Evolutionary conservation across 116 monocot genomes (phyloP).

Genomic region (Cymodocea nodosa): DNA sequence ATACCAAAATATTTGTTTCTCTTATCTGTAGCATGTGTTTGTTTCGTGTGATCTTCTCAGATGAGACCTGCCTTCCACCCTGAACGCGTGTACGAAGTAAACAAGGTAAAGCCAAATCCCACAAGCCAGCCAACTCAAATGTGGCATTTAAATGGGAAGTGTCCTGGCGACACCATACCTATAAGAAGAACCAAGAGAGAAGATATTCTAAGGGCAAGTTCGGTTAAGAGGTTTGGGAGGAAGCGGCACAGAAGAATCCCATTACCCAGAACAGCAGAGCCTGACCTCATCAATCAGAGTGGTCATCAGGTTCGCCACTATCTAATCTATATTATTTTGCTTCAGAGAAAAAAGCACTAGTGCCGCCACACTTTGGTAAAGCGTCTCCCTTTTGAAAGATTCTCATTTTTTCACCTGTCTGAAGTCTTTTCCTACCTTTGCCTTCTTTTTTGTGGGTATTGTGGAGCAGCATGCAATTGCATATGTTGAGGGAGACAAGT

Average conservation of each 20-base stretch:
- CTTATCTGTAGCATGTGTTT: neutral
- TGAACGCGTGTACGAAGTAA: slow-evolving; percentile 4
- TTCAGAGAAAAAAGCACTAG: too few relatives aligned
- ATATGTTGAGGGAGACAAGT: slow-evolving; percentile 34
- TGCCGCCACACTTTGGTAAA: neutral
- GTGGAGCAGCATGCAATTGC: slow-evolving; percentile 39
- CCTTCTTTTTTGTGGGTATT: slow-evolving; percentile 10
- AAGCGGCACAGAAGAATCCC: slow-evolving; percentile 14
- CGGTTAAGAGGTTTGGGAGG: slow-evolving; percentile 20
- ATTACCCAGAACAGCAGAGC: slow-evolving; percentile 15
- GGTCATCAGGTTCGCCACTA: slow-evolving; percentile 30
- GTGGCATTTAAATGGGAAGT: slow-evolving; percentile 29
- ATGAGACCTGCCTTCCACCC: slow-evolving; percentile 20
- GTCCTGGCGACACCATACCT: slow-evolving; percentile 28
- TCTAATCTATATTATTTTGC: neutral
- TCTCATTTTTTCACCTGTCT: slow-evolving; percentile 1
- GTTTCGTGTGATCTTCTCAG: slow-evolving; percentile 4
- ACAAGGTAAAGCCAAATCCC: slow-evolving; percentile 2
- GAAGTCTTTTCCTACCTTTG: neutral
- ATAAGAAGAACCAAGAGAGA: slow-evolving; percentile 31
- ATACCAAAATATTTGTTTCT: neutral
- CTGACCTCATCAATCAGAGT: slow-evolving; percentile 26
- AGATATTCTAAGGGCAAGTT: slow-evolving; percentile 31
- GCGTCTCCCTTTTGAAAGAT: neutral
- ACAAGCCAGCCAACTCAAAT: slow-evolving; percentile 7